phyloP scores from a whole-genome alignment of 2,329 filamentous ascomycete species.

The Cadophora malorum region DNA sequence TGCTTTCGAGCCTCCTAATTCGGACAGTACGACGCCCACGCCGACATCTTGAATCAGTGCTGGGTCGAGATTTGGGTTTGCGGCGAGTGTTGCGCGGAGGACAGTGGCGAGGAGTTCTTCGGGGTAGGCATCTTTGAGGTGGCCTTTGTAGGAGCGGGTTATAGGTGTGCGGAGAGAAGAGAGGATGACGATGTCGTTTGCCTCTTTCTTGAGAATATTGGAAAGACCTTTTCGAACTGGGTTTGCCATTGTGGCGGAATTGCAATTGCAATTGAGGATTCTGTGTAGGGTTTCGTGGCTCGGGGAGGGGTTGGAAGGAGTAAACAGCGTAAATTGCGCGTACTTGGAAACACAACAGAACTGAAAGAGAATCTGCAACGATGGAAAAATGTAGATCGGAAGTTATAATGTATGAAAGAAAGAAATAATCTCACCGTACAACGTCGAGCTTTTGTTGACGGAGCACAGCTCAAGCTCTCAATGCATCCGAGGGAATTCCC shows the following conservation, averaged over 20 bases:
- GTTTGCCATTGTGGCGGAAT: constrained; percentile 37
- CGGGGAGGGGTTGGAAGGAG: background rate
- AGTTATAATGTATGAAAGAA: background rate
- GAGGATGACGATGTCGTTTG: constrained; percentile 85
- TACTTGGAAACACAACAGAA: background rate
- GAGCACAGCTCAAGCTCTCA: background rate
- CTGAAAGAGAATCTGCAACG: background rate
- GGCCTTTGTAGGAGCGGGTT: constrained; percentile 82
- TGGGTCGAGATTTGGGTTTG: constrained; percentile 75
- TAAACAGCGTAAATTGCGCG: background rate
- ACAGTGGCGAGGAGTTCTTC: constrained; percentile 82
- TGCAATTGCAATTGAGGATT: background rate
- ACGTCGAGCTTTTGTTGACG: background rate
- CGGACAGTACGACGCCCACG: constrained; percentile 87
- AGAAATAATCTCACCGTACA: background rate
- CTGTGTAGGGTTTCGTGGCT: background rate
- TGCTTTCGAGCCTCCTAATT: constrained; percentile 89
- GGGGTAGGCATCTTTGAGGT: constrained; percentile 86
- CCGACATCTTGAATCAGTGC: constrained; percentile 78
- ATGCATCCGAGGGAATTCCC: constrained; percentile 7
- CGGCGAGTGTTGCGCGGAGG: constrained; percentile 70
- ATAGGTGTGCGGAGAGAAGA: constrained; percentile 90
- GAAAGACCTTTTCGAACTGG: constrained; percentile 69
- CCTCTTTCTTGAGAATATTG: constrained; percentile 78
- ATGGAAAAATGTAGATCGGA: background rate